A percentile compares a stretch with the other conserved stretches of the same genome.
Conservation (phyloP, 805 yeast genomes). For the Starmerella apis region DNA sequence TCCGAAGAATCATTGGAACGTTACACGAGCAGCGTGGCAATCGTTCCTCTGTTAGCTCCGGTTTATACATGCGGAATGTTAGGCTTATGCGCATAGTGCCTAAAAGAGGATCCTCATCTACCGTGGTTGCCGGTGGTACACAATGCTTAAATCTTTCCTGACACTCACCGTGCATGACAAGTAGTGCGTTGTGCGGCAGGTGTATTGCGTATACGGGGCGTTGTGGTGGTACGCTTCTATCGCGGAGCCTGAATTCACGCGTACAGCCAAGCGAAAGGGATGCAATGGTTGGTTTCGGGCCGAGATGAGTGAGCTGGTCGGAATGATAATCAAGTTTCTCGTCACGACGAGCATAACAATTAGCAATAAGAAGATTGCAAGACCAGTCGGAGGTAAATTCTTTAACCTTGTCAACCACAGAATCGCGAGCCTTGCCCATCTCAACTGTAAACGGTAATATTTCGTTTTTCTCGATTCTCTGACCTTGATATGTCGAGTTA, state of each 20-base stretch:
- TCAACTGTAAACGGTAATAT: conserved; percentile 34
- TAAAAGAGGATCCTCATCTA: conserved; percentile 40
- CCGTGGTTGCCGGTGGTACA: conserved; percentile 38
- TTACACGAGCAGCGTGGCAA: conserved; percentile 38
- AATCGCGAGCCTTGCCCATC: conserved; percentile 35
- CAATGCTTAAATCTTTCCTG: conserved; percentile 68
- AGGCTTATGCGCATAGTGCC: conserved; percentile 49
- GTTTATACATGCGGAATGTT: conserved; percentile 51
- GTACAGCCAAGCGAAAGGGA: conserved; percentile 61
- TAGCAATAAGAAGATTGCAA: conserved; percentile 46
- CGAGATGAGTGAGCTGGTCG: conserved; percentile 60
- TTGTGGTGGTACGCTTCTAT: conserved; percentile 16
- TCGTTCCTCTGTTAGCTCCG: conserved; percentile 32
- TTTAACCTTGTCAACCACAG: conserved; percentile 37
- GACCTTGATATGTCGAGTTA: conserved; percentile 35
- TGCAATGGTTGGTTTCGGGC: conserved; percentile 60
- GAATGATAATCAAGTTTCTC: conserved; percentile 65
- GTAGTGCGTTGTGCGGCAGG: conserved; percentile 58
- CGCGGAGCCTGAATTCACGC: conserved; percentile 51
- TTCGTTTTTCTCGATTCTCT: conserved; percentile 20
- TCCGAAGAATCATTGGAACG: conserved; percentile 43
- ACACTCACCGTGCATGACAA: conserved; percentile 68
- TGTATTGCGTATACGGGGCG: conserved; percentile 42
- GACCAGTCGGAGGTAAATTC: conserved; percentile 39
- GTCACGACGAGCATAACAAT: conserved; percentile 42